Conservation (phyloP, 225 moss, liverwort and hornwort genomes). For the Bryum argenteum region DNA sequence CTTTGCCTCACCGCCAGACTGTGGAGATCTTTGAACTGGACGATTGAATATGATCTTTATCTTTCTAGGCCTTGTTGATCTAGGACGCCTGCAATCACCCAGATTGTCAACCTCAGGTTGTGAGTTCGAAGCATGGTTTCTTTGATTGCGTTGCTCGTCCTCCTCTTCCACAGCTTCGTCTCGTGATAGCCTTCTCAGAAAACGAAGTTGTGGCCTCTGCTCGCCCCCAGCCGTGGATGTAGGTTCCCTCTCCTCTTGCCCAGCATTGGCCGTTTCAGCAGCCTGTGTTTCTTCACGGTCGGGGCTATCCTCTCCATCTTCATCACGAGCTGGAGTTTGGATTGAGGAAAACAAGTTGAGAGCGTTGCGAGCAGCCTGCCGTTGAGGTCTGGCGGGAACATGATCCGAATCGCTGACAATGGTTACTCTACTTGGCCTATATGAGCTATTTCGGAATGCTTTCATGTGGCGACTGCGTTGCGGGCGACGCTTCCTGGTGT, state of each 20-base stretch:
- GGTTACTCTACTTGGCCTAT: slow-evolving; percentile 41
- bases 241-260: slow-evolving; percentile 35
- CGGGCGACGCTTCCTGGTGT: slow-evolving; percentile 58
- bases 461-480: slow-evolving; percentile 62
- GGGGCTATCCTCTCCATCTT: slow-evolving; percentile 49
- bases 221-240: slow-evolving; percentile 33
- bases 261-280: slow-evolving; percentile 28
- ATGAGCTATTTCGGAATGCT: slow-evolving; percentile 39
- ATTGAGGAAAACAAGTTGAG: slow-evolving; percentile 76
- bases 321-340: slow-evolving; percentile 59
- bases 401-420: slow-evolving; percentile 62
- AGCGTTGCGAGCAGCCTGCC: slow-evolving; percentile 93
- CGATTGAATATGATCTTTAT: slow-evolving; percentile 82
- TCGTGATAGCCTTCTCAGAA: slow-evolving; percentile 40
- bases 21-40: slow-evolving; percentile 38
- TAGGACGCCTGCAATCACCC: slow-evolving; percentile 90
- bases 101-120: slow-evolving; percentile 70
- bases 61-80: slow-evolving; percentile 74
- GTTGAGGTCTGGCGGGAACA: slow-evolving; percentile 70
- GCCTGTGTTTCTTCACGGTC: slow-evolving; percentile 43
- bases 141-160: slow-evolving; percentile 33
- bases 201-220: slow-evolving; percentile 45
- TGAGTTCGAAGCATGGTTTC: slow-evolving; percentile 41
- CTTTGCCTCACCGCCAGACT: slow-evolving; percentile 34
- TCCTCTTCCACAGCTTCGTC: slow-evolving; percentile 49